These are phyloP conservation scores for Carpinus viminea DNA, from an alignment of 306 rosid genomes.

Conservation along the genomic window DNA sequence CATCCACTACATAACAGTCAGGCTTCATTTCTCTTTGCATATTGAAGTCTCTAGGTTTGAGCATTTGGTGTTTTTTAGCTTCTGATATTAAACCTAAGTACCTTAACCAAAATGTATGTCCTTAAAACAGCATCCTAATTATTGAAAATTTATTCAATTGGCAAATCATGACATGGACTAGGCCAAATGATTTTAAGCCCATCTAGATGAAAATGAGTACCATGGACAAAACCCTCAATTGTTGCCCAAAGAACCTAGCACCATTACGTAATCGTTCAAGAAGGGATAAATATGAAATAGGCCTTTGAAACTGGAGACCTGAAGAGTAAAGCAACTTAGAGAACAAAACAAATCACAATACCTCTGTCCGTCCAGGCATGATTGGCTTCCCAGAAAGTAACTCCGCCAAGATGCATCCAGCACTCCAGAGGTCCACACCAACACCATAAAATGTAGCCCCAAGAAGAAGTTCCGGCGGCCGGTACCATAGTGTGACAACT, in stretches of 20 bases:
- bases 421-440: conserved; percentile 90
- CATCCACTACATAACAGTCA: not conserved
- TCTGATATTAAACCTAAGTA: not conserved
- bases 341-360: conserved; percentile 38
- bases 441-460: conserved; percentile 76
- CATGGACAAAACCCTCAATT: not conserved
- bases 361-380: conserved; percentile 98
- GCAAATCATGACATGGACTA: not conserved
- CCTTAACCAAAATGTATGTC: not conserved
- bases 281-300: conserved; percentile 13
- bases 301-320: not conserved
- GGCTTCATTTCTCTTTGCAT: not conserved
- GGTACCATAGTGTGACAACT: conserved; percentile 95
- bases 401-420: conserved; percentile 94
- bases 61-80: not conserved
- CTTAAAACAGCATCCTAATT: not conserved
- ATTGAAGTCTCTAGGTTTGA: not conserved
- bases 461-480: conserved; percentile 94
- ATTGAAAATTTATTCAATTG: not conserved
- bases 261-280: conserved; percentile 15
- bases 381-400: conserved; percentile 87
- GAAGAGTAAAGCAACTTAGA: conserved; percentile 3
- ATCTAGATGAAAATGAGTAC: not conserved
- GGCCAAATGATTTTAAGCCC: not conserved
- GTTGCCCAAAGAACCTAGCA: conserved; percentile 8